Percentiles rank a stretch among this genome's conserved stretches.
Evolutionary conservation across 306 rosid genomes (phyloP).

Genomic region (Cucumis cinereus): DNA sequence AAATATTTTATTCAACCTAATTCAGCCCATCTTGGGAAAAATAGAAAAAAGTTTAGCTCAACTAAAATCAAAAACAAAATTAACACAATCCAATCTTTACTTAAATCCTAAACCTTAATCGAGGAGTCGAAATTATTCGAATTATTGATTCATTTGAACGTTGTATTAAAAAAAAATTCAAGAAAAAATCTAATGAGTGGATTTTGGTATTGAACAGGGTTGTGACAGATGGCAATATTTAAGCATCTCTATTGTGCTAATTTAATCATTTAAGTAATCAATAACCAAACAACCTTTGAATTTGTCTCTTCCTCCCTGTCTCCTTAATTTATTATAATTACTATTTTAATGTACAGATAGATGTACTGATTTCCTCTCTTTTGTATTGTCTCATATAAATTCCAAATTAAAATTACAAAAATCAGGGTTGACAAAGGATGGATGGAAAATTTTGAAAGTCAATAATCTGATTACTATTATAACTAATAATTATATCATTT

Average conservation of each 20-base stretch:
- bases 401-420: background rate
- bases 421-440: background rate
- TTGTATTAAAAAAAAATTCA: too few relatives aligned
- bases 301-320: background rate
- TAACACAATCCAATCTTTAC: too few relatives aligned
- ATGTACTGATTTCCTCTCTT: background rate
- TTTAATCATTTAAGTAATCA: background rate
- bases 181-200: too few relatives aligned
- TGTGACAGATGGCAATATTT: conserved; percentile 24
- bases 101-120: too few relatives aligned
- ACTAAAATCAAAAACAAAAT: too few relatives aligned
- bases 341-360: background rate
- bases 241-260: background rate
- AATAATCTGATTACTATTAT: background rate
- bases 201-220: background rate
- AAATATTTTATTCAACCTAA: too few relatives aligned
- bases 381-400: background rate
- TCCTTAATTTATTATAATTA: background rate
- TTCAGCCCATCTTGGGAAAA: too few relatives aligned
- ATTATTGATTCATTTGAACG: too few relatives aligned
- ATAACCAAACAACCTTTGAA: background rate
- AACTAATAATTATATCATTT: background rate
- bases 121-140: too few relatives aligned
- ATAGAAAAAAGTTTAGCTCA: too few relatives aligned
- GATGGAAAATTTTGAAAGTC: background rate